Conservation (phyloP, 1,139 yeast species). For the Kluyveromyces sp. region DNA sequence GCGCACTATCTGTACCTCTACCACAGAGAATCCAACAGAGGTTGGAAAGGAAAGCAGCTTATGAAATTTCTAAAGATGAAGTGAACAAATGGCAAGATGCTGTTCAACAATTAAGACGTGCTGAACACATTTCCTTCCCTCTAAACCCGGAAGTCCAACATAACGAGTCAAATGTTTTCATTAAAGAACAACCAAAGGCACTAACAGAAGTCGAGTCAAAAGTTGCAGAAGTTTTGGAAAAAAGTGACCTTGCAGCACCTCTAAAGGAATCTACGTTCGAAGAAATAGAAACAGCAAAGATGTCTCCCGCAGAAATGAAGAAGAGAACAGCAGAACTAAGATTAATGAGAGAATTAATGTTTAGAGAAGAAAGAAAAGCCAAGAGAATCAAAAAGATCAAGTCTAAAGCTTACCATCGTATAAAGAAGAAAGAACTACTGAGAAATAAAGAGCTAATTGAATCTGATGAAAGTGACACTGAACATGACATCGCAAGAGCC, state of each 20-base stretch:
- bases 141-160: conserved; percentile 35
- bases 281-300: conserved; percentile 73
- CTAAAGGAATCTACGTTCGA: conserved; percentile 76
- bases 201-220: conserved; percentile 60
- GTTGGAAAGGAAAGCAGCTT: conserved; percentile 84
- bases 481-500: conserved; percentile 67
- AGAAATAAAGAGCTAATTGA: conserved; percentile 63
- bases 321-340: conserved; percentile 78
- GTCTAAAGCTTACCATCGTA: conserved; percentile 80
- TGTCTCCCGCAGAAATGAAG: conserved; percentile 72
- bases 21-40: conserved; percentile 82
- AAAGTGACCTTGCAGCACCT: conserved; percentile 66
- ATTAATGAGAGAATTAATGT: conserved; percentile 91
- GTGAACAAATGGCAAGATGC: conserved; percentile 84
- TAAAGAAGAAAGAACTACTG: conserved; percentile 76
- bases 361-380: conserved; percentile 87
- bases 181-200: conserved; percentile 41
- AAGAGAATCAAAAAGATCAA: conserved; percentile 89
- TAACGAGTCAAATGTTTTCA: conserved; percentile 47
- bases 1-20: conserved; percentile 65
- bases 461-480: conserved; percentile 51
- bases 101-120: conserved; percentile 68
- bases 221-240: conserved; percentile 51
- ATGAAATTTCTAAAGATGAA: conserved; percentile 78
- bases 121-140: conserved; percentile 75